A percentile compares a stretch with the other conserved stretches of the same genome.
These are phyloP conservation scores for Taphrina pruni DNA, from an alignment of 1,139 yeast genomes.

Conservation along the genomic window DNA sequence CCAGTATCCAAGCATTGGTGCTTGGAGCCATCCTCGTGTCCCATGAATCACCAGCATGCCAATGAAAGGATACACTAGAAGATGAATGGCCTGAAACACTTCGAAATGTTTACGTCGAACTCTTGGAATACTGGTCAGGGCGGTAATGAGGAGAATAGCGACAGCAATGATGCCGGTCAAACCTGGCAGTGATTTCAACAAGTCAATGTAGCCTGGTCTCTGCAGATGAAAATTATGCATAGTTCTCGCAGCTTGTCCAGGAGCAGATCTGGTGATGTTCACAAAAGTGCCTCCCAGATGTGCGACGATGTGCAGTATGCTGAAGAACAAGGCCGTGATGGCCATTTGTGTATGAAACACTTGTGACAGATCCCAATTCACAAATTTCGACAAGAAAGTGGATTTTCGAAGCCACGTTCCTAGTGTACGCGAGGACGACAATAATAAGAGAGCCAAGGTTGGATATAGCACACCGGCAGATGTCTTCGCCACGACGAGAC, in stretches of 20 bases:
- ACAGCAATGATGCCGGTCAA: constrained; percentile 22
- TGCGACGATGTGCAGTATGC: constrained; percentile 11
- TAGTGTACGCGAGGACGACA: constrained; percentile 22
- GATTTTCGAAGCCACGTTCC: constrained; percentile 19
- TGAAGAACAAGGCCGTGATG: constrained; percentile 16
- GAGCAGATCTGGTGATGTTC: constrained; percentile 4
- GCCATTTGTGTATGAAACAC: constrained; percentile 26
- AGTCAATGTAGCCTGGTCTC: constrained; percentile 8
- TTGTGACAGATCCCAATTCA: constrained; percentile 29
- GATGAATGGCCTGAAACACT: constrained; percentile 18
- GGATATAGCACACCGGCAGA: constrained; percentile 32
- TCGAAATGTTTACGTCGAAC: constrained; percentile 11
- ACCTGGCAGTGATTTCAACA: constrained; percentile 15
- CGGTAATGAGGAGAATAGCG: constrained; percentile 8
- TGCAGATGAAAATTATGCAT: constrained; percentile 3
- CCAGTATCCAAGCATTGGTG: constrained; percentile 35
- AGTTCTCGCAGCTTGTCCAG: constrained; percentile 3
- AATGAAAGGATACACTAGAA: constrained; percentile 21
- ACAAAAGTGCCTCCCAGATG: constrained; percentile 30
- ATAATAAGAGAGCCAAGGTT: constrained; percentile 16
- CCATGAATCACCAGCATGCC: constrained; percentile 33
- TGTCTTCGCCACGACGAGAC: constrained; percentile 22
- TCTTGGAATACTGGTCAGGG: constrained; percentile 3
- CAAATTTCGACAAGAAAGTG: constrained; percentile 11
- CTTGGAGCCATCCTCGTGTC: constrained; percentile 17